Base-by-base conservation (phyloP, 2,329 filamentous ascomycete species). In the Zymoseptoria brevis region DNA sequence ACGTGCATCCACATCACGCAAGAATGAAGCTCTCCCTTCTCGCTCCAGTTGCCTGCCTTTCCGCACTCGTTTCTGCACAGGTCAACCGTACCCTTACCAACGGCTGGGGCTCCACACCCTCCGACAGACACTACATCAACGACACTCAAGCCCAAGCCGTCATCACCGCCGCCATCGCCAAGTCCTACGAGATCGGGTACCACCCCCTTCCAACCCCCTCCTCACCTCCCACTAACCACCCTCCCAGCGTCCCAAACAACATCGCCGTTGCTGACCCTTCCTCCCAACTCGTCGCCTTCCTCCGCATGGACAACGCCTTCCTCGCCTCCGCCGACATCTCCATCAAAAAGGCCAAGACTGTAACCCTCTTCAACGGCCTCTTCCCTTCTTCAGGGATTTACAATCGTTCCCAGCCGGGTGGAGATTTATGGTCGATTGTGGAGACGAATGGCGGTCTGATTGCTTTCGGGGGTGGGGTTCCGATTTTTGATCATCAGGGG, bases 231-330 rank as follows among this genome's bases (percentile, higher is more conserved):
- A 41, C 57, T 61, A 45, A 60, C 41, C 1, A 24, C 3, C 7
- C 13, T 19, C 54, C 11, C 57, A 64, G 64, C 45, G 60, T 68
- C 1, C 64, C 67, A 11, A 64, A 66, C 54, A 66, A 68, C 61
- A 69, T 70, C 41, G 68, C 69, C n/a, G 63, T 70, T 13, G 59
- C 67, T 22, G 68, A 71, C 50, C 67, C 68, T 19, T 66, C 64
- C 3, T 63, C 63, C 19, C 58, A 65, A 49, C 62, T 71, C 35
- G 67, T 71, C 35, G 69, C 66, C 19, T 69, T 71, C 60, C 60
- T 69, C 21, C 64, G 67, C n/a, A 71, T 68, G 66, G 68, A 70
- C 59, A 68, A 69, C 56, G 65, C 68, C 22, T 69, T 62, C 56
- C 65, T 69, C 24, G 65, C 60, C 29, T 67, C 62, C 52, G 63